A percentile compares a stretch with the other conserved stretches of the same genome.
phyloP scores from a whole-genome alignment of 495 filamentous ascomycete genomes.

The Evernia prunastri region DNA sequence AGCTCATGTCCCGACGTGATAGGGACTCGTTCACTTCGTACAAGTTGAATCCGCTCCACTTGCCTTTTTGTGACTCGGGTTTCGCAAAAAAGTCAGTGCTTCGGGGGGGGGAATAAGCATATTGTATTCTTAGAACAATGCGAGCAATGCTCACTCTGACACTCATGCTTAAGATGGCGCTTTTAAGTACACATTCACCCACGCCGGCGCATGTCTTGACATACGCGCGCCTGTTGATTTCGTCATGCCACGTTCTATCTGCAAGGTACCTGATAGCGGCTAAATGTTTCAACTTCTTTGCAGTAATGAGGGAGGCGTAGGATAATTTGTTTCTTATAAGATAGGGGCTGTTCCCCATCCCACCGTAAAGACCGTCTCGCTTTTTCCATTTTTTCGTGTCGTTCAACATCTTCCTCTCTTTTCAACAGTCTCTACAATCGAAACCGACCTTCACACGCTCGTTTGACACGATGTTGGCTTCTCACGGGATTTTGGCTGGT shows the following conservation, averaged over 20 bases:
- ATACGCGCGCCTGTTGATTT: background rate
- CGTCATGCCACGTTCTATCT: background rate
- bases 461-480: constrained; percentile 3
- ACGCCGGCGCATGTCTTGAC: background rate
- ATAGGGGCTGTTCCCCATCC: background rate
- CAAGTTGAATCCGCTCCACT: too few relatives aligned
- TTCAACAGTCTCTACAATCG: background rate
- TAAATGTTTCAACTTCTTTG: background rate
- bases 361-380: background rate
- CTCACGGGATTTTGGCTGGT: background rate
- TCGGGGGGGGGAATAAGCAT: too few relatives aligned
- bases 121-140: too few relatives aligned
- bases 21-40: too few relatives aligned
- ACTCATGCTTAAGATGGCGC: too few relatives aligned
- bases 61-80: too few relatives aligned
- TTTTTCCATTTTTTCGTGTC: background rate
- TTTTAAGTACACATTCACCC: background rate
- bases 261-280: background rate
- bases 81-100: too few relatives aligned
- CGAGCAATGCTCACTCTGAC: too few relatives aligned
- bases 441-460: background rate
- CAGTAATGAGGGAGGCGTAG: background rate
- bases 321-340: background rate
- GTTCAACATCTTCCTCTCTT: background rate
- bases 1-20: too few relatives aligned